Evolutionary conservation across 2,329 filamentous ascomycete species (phyloP).

Genomic region (Aspergillus quadrilineatus): DNA sequence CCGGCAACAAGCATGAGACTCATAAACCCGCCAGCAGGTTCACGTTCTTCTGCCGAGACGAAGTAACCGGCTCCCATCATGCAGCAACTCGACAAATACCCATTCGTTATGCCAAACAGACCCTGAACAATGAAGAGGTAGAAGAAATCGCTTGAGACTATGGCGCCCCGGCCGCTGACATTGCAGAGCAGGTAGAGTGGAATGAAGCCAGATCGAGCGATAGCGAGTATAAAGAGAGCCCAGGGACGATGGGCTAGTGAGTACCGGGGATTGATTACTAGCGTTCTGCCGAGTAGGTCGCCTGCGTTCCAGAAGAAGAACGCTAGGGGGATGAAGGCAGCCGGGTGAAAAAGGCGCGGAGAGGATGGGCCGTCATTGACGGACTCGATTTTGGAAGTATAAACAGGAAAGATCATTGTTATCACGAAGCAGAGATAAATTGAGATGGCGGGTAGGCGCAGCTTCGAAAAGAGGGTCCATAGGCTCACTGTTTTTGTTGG

Average conservation of each 20-base stretch:
- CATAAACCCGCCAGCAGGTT: conserved; percentile 94
- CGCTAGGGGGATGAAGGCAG: conserved; percentile 81
- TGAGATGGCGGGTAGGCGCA: conserved; percentile 73
- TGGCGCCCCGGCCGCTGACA: conserved; percentile 70
- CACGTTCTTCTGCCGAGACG: conserved; percentile 78
- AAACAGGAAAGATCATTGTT: conserved; percentile 95
- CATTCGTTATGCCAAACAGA: conserved; percentile 79
- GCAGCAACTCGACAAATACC: conserved; percentile 79
- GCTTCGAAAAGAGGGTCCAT: conserved; percentile 68
- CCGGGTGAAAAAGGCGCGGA: conserved; percentile 62
- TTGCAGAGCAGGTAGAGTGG: conserved; percentile 92
- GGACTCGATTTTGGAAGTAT: conserved; percentile 68
- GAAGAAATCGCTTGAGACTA: conserved; percentile 77
- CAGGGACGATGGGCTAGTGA: conserved; percentile 62
- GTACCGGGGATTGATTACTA: conserved; percentile 60
- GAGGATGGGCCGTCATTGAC: conserved; percentile 41
- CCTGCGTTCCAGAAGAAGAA: conserved; percentile 94
- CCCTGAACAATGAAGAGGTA: conserved; percentile 83
- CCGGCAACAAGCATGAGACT: conserved; percentile 83
- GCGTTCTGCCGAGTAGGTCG: conserved; percentile 74
- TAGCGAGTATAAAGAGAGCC: conserved; percentile 65
- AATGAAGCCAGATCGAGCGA: conserved; percentile 68
- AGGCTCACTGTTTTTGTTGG: conserved; percentile 57
- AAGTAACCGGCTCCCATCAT: conserved; percentile 88
- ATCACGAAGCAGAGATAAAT: conserved; percentile 78